These are phyloP conservation scores for Melanopsichium pennsylvanicum DNA, from an alignment of 1,284 basidiomycete species.

Conservation along the genomic window DNA sequence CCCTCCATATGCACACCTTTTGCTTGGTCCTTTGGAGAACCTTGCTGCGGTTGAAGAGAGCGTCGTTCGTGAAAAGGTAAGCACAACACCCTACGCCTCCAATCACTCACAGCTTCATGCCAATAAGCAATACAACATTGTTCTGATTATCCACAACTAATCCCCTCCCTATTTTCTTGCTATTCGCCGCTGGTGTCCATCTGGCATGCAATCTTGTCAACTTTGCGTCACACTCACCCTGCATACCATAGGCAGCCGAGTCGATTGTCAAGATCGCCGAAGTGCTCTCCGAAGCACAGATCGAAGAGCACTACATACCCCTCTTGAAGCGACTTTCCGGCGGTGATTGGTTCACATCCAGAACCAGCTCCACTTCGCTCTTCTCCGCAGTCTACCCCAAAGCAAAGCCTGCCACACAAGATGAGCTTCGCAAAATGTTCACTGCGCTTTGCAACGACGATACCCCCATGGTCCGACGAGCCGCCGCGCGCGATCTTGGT, in stretches of 20 bases:
- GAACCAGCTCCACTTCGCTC: constrained; percentile 92
- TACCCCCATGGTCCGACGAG: constrained; percentile 97
- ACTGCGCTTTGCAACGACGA: constrained; percentile 86
- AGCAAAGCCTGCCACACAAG: constrained; percentile 72
- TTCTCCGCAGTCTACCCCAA: constrained; percentile 88
- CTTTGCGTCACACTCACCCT: constrained; percentile 13
- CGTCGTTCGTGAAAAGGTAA: constrained; percentile 94
- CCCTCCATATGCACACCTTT: constrained; percentile 82
- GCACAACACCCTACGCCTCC: too few species aligned
- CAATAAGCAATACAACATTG: too few species aligned
- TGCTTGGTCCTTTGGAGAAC: constrained; percentile 93
- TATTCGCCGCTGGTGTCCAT: too few species aligned
- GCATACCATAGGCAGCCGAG: constrained; percentile 86
- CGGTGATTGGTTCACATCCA: constrained; percentile 99
- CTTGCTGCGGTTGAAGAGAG: constrained; percentile 97
- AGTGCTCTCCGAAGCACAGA: constrained; percentile 79
- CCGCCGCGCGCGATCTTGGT: constrained; percentile 93
- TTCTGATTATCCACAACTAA: too few species aligned
- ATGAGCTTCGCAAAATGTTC: constrained; percentile 88
- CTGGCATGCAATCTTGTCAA: too few species aligned
- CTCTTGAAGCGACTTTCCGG: constrained; percentile 85
- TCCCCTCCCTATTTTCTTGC: too few species aligned
- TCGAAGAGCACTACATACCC: constrained; percentile 92
- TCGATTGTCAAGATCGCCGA: constrained; percentile 91
- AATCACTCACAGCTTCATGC: too few species aligned